A percentile compares a stretch with the other conserved stretches of the same genome.
Conservation (phyloP, 2,329 filamentous ascomycete genomes). For the Rhexocercosporidium sp. region DNA sequence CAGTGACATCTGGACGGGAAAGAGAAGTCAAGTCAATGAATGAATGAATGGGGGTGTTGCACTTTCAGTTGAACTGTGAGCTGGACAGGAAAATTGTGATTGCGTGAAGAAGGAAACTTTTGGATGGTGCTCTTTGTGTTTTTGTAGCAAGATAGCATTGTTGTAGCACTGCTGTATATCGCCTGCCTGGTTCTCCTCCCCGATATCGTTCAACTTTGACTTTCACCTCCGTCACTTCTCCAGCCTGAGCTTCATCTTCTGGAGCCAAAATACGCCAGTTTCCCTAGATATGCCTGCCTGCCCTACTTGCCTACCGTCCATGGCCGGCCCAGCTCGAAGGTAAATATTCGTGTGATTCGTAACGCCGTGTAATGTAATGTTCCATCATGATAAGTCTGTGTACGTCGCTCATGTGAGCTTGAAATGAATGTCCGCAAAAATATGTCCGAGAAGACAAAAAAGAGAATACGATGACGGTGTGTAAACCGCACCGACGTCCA, state of each 20-base stretch:
- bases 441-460: conserved; percentile 17
- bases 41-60: too few species aligned
- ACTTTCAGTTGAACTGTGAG: background rate
- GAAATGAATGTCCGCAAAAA: conserved; percentile 20
- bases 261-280: conserved; percentile 18
- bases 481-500: background rate
- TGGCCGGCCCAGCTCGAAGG: background rate
- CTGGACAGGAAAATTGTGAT: background rate
- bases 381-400: conserved; percentile 20
- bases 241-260: background rate
- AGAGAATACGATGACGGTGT: background rate
- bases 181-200: background rate
- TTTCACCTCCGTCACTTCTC: background rate
- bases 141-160: conserved; percentile 5
- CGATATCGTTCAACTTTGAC: too few species aligned
- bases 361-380: conserved; percentile 22
- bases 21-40: too few species aligned
- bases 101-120: too few species aligned
- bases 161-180: conserved; percentile 11
- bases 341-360: conserved; percentile 28
- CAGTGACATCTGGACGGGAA: background rate
- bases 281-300: background rate
- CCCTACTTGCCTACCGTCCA: background rate
- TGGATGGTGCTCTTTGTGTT: background rate
- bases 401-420: conserved; percentile 22